Evolutionary conservation across 768 basidiomycete species (phyloP), one percentile per base, ranked within the genome.

Genomic region (Pleurotus eryngii): DNA sequence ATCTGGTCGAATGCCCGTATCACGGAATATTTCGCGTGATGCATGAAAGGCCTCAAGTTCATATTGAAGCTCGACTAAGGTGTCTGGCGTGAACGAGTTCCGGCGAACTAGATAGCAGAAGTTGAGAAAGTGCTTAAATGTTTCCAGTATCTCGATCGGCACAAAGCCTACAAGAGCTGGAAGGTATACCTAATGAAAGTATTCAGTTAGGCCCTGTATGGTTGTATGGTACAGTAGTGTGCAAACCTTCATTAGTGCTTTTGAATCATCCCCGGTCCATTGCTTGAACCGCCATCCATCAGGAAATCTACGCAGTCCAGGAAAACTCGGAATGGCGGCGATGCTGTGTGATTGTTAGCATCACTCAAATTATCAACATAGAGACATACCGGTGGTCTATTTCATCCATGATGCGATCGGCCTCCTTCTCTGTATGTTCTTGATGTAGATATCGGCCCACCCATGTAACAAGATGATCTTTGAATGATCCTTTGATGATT

Each of bases 381-480:
- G 8, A 1, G 4, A 48, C 17, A 4, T 24, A 48, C 46, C 22
- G 15, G 27, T 48, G 46, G 24, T 48, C 46, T 18, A 48, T 48
- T 15, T 20, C 24, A 26, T 48, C 46, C 22, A 74, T 49, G 18
- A 73, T 68, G 40, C 56, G 30, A 2, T 60, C 46, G 7, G 67
- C 70, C 1, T 38, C 12, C 1, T n/a, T 12, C 49, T 61, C 46
- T 1, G 58, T 58, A 38, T 71, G 61, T 8, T 35, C 54, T 4
- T 50, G 9, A 12, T 56, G 40, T 1, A 75, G 50, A 54, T 71
- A 74, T 22, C 63, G 42, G 1, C 46, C 59, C 0, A 74, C 64
- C 74, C 73, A 74, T 2, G 54, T 56, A 1, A 76, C 70, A 5
- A 76, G 59, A 49, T 76, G 74, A 43, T 74, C 74, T 57, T 74